Evolutionary conservation across 306 rosid species (phyloP), one percentile per base, ranked within the genome.

Genomic region (Gastrolobium villosum): DNA sequence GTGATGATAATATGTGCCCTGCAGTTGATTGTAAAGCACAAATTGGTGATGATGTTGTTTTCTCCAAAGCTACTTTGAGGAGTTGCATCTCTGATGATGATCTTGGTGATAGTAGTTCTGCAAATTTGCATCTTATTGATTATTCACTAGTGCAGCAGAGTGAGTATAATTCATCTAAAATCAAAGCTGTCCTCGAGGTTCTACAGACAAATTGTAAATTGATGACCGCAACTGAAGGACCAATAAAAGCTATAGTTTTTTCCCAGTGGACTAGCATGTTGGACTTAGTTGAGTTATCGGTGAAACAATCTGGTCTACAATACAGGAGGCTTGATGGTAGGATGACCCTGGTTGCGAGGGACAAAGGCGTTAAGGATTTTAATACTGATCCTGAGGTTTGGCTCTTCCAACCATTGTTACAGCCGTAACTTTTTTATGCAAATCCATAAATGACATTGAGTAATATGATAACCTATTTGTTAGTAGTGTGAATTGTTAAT

Each of bases 231-330:
- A 78, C 77, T 53, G 89, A 81, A 75, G 89, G 85, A 76, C 90
- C 97, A 6, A 60, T 86, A 28, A 93, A 95, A 83, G 79, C 94
- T 64, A 93, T 95, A 74, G 53, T 95, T 79, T 95, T 95, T 76
- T 95, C 99, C 83, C 99, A 95, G 81, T 95, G 98, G 99, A 95
- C 98, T 74, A 79, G 90, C 79, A 95, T 95, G 99, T 79, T 95
- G 90, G 92, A 95, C 86, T 91, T 95, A 68, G 93, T 95, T 34
- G 94, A 93, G 86, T 4, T 3, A 20, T 77, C 98, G 68, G 37
- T 95, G 85, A 70, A 79, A 2, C 82, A 86, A 40, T 64, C 82
- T 80, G 61, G 70, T 69, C 69, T 93, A 56, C 69, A 43, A 20
- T 93, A 87, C 90, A 86, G 97, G 87, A 93, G 99, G 83, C 98